phyloP scores from a whole-genome alignment of 2,329 filamentous ascomycete genomes.

The Cladosporium colombiae region DNA sequence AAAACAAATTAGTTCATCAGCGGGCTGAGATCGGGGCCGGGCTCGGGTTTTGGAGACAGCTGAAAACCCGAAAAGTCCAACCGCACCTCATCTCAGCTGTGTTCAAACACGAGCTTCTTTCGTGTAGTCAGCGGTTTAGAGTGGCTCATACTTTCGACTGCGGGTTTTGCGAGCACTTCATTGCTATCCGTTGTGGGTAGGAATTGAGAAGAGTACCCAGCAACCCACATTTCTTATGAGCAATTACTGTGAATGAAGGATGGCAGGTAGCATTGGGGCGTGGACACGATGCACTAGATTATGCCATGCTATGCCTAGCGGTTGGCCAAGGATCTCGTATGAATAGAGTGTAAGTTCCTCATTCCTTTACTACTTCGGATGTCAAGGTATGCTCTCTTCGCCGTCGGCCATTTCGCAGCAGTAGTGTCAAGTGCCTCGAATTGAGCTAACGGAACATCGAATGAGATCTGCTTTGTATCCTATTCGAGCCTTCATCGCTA shows the following conservation, averaged over 20 bases:
- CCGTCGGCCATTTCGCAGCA: not conserved
- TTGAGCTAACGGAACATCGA: not conserved
- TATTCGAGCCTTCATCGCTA: not conserved
- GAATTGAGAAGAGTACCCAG: not conserved
- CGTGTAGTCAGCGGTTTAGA: not conserved
- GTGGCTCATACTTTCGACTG: not conserved
- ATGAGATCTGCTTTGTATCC: not conserved
- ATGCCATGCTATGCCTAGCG: not conserved
- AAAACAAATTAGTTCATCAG: conserved; percentile 2
- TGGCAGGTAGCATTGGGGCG: not conserved
- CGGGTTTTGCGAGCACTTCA: not conserved
- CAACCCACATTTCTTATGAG: not conserved
- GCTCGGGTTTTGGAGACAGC: conserved; percentile 5
- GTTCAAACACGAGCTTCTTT: not conserved
- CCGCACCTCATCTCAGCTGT: conserved; percentile 6
- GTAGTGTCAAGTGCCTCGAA: not conserved
- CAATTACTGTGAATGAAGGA: not conserved
- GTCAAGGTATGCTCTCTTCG: not conserved
- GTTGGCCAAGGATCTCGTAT: not conserved
- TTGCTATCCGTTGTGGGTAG: not conserved
- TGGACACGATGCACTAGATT: not conserved
- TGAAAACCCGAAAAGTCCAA: conserved; percentile 11
- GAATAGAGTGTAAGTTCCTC: not conserved
- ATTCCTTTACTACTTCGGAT: not conserved
- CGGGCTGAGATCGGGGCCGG: conserved; percentile 8